Percentiles rank a stretch among this genome's conserved stretches.
These are phyloP conservation scores for Colletotrichum higginsianum DNA, from an alignment of 2,329 filamentous ascomycete genomes.

Conservation along the genomic window DNA sequence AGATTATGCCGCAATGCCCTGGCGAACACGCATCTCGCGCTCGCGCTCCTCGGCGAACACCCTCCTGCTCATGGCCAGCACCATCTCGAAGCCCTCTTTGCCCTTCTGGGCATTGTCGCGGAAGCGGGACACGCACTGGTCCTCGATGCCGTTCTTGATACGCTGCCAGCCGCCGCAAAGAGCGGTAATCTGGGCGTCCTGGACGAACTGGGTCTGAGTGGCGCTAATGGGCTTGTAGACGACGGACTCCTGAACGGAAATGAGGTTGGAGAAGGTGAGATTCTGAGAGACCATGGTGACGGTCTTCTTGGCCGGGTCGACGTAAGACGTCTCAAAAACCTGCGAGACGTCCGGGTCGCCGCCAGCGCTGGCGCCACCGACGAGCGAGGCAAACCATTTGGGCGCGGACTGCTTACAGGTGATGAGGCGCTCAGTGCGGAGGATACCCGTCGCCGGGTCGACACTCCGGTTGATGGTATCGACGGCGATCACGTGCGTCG, in stretches of 20 bases:
- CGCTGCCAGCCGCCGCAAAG: constrained; percentile 97
- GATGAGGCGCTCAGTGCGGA: constrained; percentile 74
- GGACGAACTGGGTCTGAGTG: constrained; percentile 83
- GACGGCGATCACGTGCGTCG: constrained; percentile 95
- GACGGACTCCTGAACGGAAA: constrained; percentile 94
- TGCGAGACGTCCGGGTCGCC: constrained; percentile 78
- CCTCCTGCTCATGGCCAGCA: constrained; percentile 91
- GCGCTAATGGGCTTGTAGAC: constrained; percentile 78
- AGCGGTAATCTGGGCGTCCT: constrained; percentile 93
- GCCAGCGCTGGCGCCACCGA: constrained; percentile 74
- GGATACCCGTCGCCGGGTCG: constrained; percentile 70
- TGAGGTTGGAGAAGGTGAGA: constrained; percentile 90
- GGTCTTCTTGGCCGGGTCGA: constrained; percentile 85
- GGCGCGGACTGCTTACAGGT: constrained; percentile 76
- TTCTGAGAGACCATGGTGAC: constrained; percentile 98
- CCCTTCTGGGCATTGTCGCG: constrained; percentile 92
- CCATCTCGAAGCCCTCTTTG: constrained; percentile 93
- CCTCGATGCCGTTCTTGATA: constrained; percentile 96
- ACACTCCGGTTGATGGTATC: constrained; percentile 85
- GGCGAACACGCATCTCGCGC: constrained; percentile 57
- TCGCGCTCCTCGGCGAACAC: constrained; percentile 93
- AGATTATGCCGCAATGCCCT: constrained; percentile 35
- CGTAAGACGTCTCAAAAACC: constrained; percentile 96
- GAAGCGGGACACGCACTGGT: constrained; percentile 90
- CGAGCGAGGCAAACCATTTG: constrained; percentile 84